Base-by-base conservation (phyloP, 1,284 basidiomycete genomes). In the Stygiomarasmius scandens region DNA sequence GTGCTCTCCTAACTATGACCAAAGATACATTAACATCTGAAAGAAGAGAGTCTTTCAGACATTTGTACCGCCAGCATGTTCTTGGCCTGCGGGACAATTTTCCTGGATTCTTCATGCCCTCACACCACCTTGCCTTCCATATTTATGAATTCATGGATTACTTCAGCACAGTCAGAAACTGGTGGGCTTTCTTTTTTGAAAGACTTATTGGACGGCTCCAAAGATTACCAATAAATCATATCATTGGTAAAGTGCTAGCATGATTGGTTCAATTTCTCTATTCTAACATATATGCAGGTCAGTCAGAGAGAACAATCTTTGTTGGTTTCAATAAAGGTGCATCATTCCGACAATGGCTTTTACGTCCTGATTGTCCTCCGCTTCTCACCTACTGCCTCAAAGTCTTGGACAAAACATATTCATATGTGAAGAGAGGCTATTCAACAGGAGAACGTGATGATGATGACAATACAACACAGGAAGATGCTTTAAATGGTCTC, bases 61-160 rank as follows among this genome's bases (percentile, higher is more conserved):
- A 54, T 2, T 27, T 32, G 11, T 54, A 38, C 19, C n/a, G 8
- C 22, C n/a, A n/a, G 19, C 56, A 58, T 27, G 20, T 58, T 14
- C n/a, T 38, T 20, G 56, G 56, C 11, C 25, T 58, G 14, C 38
- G 38, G 25, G 32, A 54, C 3, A 43, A 49, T 16, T 58, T 54
- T 44, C 56, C 56, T 20, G 56, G 56, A 34, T 58, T 58, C 41
- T 19, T 27, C 3, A 22, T 54, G 23, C 56, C 56, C 6, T n/a
- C 23, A 3, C 56, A 58, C 43, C 56, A 58, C 29, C 23, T 58
- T 29, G 56, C 19, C 2, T 58, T 54, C 29, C 56, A 58, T 29
- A 47, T 58, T 14, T 50, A 54, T 25, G 45, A 58, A 8, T 58
- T 53, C 29, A 53, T 58, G 25, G 32, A 41, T 20, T n/a, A 44